Evolutionary conservation across 305 asterid species (phyloP), one percentile per base, ranked within the genome.

Genomic region (Salvia sclarea): DNA sequence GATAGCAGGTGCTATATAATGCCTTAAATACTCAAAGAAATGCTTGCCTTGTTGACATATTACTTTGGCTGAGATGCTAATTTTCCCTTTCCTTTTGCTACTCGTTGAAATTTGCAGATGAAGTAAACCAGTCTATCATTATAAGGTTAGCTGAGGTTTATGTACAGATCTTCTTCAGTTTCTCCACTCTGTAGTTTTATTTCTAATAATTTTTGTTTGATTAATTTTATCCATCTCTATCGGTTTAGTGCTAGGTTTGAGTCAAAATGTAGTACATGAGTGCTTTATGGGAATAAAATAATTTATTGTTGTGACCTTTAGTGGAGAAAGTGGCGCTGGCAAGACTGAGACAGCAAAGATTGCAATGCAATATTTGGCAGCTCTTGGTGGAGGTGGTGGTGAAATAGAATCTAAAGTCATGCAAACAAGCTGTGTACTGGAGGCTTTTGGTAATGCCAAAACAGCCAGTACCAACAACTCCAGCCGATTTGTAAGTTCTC

Each of bases 241-340:
- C 22, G 62, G 71, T 38, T 16, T 54, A 22, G n/a, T 40, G 54
- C 44, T 68, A 14, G 12, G 48, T 41, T 48, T 11, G 60, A 48
- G 37, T 28, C 33, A 11, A 31, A 63, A 47, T 28, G 38, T 49
- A 49, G 11, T 48, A 10, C 20, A 31, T 48, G 35, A 48, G 6
- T 64, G 20, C 21, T 61, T 17, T 33, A 18, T 33, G 69, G 65
- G 37, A 81, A 54, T 25, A 4, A 18, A 44, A 14, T 67, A 74
- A 62, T 64, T 55, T 14, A 37, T 38, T 65, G 40, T 72, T 69
- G 45, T 79, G 67, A 72, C 71, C 74, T 79, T 20, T 59, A 94
- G 98, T 69, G 98, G 97, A 75, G 93, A 89, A 83, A 94, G 97
- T 78, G 98, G 98, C 18, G 82, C 97, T 75, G 98, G 98, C 64